Evolutionary conservation across 1,284 basidiomycete genomes (phyloP), one percentile per base, ranked within the genome.

Genomic region (Marasmius sp.): DNA sequence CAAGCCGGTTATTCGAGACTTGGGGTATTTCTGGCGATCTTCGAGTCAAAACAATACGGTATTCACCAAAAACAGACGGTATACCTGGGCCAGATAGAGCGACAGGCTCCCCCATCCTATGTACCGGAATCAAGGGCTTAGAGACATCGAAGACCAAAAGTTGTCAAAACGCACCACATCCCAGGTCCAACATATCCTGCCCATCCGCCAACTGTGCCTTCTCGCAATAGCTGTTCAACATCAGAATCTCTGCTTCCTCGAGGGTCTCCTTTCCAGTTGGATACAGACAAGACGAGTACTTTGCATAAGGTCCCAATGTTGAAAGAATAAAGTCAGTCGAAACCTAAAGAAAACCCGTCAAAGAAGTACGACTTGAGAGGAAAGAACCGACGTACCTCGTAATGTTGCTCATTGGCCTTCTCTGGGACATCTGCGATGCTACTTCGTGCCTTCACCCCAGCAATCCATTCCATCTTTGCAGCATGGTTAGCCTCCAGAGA

Each of bases 361-460:
- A 52, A 33, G 22, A 43, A 59, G 39, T 39, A 22, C 34, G 16
- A 53, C 8, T 22, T 12, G 39, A 54, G n/a, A 37, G 7, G 38
- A 11, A n/a, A 39, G 14, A 47, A 22, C 33, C 38, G 7, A 60
- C 75, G 62, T 61, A 87, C 88, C 76, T 93, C 89, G 70, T 92
- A 92, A 69, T 92, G 90, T 72, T 92, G 90, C 67, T 91, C 84
- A 67, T 93, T 93, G 38, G 90, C 91, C 69, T 88, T 89, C 39
- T 86, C 83, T 7, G 88, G 82, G 14, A 86, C 77, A 66, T 87
- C 88, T 2, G 90, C 89, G 61, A 92, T 91, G 22, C 80, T 79
- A 11, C 68, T 70, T 27, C 84, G 74, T 0, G 77, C 75, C n/a
- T 81, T 78, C 14, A 85, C 81, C 18, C 75, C 77, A 64, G 84